These are phyloP conservation scores for Torrubiella hemipterigena DNA, from an alignment of 2,329 filamentous ascomycete genomes.

Conservation along the genomic window DNA sequence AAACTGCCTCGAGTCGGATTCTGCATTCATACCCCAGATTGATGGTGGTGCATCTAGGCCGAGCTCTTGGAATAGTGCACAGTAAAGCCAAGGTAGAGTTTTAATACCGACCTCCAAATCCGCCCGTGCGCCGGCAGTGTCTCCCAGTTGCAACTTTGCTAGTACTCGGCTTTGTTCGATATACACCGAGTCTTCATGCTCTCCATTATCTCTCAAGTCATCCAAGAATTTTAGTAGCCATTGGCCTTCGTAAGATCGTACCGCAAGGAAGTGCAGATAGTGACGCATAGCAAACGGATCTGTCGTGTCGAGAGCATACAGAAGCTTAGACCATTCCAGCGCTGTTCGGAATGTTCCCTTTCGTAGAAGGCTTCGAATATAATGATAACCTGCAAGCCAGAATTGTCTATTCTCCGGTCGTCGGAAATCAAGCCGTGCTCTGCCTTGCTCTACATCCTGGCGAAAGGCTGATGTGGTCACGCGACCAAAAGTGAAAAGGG, in stretches of 20 bases:
- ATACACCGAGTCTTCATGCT: slow-evolving; percentile 44
- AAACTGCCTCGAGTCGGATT: slow-evolving; percentile 49
- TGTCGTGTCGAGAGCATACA: slow-evolving; percentile 60
- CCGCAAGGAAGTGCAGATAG: slow-evolving; percentile 69
- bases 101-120: slow-evolving; percentile 57
- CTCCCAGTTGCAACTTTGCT: slow-evolving; percentile 60
- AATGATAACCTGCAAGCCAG: slow-evolving; percentile 81
- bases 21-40: slow-evolving; percentile 68
- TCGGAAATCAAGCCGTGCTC: slow-evolving; percentile 68
- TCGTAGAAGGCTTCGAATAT: slow-evolving; percentile 72
- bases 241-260: slow-evolving; percentile 66
- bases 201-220: slow-evolving; percentile 21
- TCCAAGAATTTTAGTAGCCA: slow-evolving; percentile 63
- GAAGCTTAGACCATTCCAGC: slow-evolving; percentile 83
- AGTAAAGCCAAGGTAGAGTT: slow-evolving; percentile 74
- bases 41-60: slow-evolving; percentile 66
- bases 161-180: slow-evolving; percentile 66
- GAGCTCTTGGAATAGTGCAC: slow-evolving; percentile 66
- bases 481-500: slow-evolving; percentile 86
- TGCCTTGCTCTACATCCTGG: slow-evolving; percentile 62
- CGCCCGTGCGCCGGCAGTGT: slow-evolving; percentile 51
- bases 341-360: slow-evolving; percentile 92
- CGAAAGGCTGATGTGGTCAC: slow-evolving; percentile 76
- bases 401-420: slow-evolving; percentile 85
- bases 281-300: slow-evolving; percentile 80